A percentile compares a stretch with the other conserved stretches of the same genome.
phyloP scores from a whole-genome alignment of 768 basidiomycete species.

The Rhizopogon vesiculosus region DNA sequence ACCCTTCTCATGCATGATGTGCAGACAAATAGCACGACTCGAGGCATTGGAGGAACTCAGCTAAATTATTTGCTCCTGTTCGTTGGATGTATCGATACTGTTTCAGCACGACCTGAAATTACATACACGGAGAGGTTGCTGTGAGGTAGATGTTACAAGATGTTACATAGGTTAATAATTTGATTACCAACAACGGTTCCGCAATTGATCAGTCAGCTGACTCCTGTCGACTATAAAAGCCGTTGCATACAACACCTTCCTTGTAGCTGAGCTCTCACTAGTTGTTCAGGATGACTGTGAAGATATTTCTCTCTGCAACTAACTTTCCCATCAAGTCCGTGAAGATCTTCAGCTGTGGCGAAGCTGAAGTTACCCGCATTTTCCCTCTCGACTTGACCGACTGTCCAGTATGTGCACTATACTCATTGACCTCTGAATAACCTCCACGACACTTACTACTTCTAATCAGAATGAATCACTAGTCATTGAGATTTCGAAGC shows the following conservation, averaged over 20 bases:
- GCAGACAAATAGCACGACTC: constrained; percentile 44
- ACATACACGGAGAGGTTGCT: background rate
- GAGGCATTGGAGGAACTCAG: constrained; percentile 38
- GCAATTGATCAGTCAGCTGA: background rate
- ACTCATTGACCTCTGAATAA: background rate
- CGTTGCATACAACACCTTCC: background rate
- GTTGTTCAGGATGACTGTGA: background rate
- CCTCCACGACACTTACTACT: background rate
- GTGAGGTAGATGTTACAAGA: background rate
- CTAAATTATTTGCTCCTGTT: constrained; percentile 1
- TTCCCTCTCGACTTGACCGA: constrained; percentile 13
- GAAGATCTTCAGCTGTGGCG: constrained; percentile 10
- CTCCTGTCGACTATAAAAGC: background rate
- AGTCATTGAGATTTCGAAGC: constrained; percentile 11
- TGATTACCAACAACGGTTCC: too few relatives aligned
- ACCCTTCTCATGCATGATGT: constrained; percentile 4
- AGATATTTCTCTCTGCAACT: constrained; percentile 1
- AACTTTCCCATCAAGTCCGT: constrained; percentile 13
- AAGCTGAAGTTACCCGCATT: constrained; percentile 14
- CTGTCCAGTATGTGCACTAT: background rate
- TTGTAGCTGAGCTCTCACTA: background rate
- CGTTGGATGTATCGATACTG: background rate
- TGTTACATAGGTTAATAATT: too few relatives aligned
- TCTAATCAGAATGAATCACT: constrained; percentile 10
- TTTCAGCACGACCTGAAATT: background rate